These are phyloP conservation scores for Leishmania tropica DNA, from an alignment of 208 protist species.

Conservation along the genomic window DNA sequence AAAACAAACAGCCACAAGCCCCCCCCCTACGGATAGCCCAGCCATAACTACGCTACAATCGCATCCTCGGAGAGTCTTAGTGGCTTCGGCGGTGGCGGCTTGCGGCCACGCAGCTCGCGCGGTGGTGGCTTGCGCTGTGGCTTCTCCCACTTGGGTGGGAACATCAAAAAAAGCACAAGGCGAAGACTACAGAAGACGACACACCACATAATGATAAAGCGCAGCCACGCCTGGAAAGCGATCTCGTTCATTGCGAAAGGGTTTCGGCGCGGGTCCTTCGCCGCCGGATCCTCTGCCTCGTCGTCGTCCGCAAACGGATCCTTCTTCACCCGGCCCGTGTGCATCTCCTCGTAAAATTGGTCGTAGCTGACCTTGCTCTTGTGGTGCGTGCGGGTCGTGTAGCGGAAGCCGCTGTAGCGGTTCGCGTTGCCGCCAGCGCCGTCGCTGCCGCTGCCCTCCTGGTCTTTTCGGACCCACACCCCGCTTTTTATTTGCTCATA, in stretches of 20 bases:
- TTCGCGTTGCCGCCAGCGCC: conserved; percentile 53
- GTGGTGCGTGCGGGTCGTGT: conserved; percentile 81
- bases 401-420: conserved; percentile 88
- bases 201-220: conserved; percentile 89
- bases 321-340: conserved; percentile 84
- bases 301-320: conserved; percentile 86
- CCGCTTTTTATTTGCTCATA: conserved; percentile 91
- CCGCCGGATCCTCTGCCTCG: conserved; percentile 35
- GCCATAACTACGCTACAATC: conserved; percentile 30
- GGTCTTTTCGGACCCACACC: conserved; percentile 78
- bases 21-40: background rate
- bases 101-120: conserved; percentile 35
- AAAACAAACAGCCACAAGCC: background rate
- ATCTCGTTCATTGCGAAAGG: conserved; percentile 82
- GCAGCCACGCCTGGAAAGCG: conserved; percentile 85
- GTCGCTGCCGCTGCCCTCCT: conserved; percentile 36
- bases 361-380: conserved; percentile 89
- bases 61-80: conserved; percentile 37
- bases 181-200: conserved; percentile 71
- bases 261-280: conserved; percentile 75
- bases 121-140: conserved; percentile 74
- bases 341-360: conserved; percentile 91
- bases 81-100: conserved; percentile 66
- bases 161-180: conserved; percentile 70
- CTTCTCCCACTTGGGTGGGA: conserved; percentile 83